These are phyloP conservation scores for Phymatotrichopsis omnivora DNA, from an alignment of 2,329 filamentous ascomycete genomes.

Conservation along the genomic window DNA sequence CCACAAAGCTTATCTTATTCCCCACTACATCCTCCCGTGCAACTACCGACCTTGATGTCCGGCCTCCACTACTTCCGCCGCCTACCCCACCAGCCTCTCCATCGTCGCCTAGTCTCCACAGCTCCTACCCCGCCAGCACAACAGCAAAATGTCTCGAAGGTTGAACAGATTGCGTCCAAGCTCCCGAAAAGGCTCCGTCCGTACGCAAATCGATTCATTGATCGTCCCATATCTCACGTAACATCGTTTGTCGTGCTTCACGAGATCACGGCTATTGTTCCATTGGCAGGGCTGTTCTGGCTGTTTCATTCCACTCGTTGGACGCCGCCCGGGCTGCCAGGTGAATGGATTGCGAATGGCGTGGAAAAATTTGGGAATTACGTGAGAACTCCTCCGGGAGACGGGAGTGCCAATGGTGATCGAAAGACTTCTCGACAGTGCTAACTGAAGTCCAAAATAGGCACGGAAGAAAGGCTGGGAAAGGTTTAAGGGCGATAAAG, in stretches of 20 bases:
- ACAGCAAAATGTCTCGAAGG: slow-evolving; percentile 56
- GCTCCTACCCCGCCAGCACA: slow-evolving; percentile 36
- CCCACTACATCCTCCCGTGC: too few relatives aligned
- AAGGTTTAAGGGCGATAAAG: slow-evolving; percentile 30
- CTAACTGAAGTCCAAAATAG: slow-evolving; percentile 35
- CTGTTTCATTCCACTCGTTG: slow-evolving; percentile 71
- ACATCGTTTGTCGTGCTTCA: slow-evolving; percentile 82
- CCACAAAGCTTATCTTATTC: too few relatives aligned
- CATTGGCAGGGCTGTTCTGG: slow-evolving; percentile 62
- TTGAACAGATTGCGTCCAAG: slow-evolving; percentile 31
- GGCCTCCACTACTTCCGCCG: not conserved
- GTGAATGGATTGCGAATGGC: slow-evolving; percentile 48
- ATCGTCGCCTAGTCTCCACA: slow-evolving; percentile 32
- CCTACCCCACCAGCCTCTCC: not conserved
- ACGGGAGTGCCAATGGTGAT: too few relatives aligned
- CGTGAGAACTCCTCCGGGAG: slow-evolving; percentile 38
- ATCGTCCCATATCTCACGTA: slow-evolving; percentile 71
- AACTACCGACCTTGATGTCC: too few relatives aligned
- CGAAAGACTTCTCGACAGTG: too few relatives aligned
- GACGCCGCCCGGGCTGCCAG: slow-evolving; percentile 45
- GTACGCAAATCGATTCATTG: slow-evolving; percentile 59
- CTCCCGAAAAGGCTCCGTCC: slow-evolving; percentile 24
- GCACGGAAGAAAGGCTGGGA: slow-evolving; percentile 29
- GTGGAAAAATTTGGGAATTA: slow-evolving; percentile 67
- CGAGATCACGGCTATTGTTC: slow-evolving; percentile 78